These are phyloP conservation scores for Hypericum androsaemum DNA, from an alignment of 345 rosid genomes.

Conservation along the genomic window DNA sequence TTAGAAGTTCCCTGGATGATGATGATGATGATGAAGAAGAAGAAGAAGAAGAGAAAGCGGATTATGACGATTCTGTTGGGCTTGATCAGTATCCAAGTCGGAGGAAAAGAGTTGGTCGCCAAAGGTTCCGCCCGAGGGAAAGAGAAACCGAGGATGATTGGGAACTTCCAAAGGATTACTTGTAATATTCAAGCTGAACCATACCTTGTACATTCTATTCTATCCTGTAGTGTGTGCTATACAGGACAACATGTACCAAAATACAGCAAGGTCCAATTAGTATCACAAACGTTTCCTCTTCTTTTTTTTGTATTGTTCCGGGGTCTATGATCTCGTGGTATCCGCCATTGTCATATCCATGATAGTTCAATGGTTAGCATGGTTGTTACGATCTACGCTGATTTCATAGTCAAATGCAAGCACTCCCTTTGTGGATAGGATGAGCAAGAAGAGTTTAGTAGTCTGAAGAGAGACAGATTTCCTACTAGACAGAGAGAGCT, in stretches of 20 bases:
- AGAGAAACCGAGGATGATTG: constrained; percentile 36
- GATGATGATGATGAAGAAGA: constrained; percentile 28
- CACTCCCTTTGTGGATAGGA: too few relatives aligned
- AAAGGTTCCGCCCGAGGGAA: constrained; percentile 23
- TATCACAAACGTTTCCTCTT: too few relatives aligned
- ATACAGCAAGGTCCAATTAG: neutral
- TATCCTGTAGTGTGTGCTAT: neutral
- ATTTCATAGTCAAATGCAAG: too few relatives aligned
- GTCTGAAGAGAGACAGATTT: too few relatives aligned
- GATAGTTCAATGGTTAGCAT: too few relatives aligned
- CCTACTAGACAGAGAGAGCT: too few relatives aligned
- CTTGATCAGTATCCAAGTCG: constrained; percentile 13
- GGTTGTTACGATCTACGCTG: too few relatives aligned
- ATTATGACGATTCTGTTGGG: constrained; percentile 27
- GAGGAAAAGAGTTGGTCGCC: constrained; percentile 15
- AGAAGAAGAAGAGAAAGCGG: constrained; percentile 27
- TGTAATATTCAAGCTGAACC: constrained; percentile 15
- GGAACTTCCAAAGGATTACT: constrained; percentile 56
- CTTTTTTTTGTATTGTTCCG: too few relatives aligned
- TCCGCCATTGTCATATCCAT: too few relatives aligned
- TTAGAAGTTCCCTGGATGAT: constrained; percentile 27
- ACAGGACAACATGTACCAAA: neutral
- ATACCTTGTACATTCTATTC: neutral
- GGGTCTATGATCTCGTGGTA: too few relatives aligned
- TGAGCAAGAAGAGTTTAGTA: too few relatives aligned